phyloP scores from a whole-genome alignment of 1,139 yeast genomes.

The Lodderomyces theae region DNA sequence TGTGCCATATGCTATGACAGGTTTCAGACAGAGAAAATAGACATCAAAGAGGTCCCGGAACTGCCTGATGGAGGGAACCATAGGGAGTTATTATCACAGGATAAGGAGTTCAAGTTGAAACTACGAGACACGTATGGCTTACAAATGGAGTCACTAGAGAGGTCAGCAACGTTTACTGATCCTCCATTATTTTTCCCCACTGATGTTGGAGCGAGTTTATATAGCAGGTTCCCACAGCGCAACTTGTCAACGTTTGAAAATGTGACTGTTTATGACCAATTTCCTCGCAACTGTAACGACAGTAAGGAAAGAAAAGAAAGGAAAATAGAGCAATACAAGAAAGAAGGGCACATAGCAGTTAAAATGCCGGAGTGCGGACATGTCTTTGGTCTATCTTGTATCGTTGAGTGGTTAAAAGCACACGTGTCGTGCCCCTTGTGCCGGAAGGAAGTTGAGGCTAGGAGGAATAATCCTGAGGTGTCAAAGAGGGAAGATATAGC shows the following conservation, averaged over 20 bases:
- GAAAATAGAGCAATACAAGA: constrained; percentile 15
- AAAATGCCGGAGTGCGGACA: constrained; percentile 45
- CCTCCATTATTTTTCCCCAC: constrained; percentile 41
- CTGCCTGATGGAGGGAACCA: neutral
- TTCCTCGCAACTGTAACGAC: constrained; percentile 29
- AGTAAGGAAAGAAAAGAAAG: constrained; percentile 14
- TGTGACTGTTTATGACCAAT: constrained; percentile 27
- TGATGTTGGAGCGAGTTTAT: constrained; percentile 29
- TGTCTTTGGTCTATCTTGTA: constrained; percentile 42
- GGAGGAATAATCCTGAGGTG: constrained; percentile 23
- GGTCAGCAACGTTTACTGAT: constrained; percentile 26
- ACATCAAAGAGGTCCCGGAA: constrained; percentile 9
- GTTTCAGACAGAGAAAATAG: constrained; percentile 26
- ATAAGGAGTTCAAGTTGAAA: constrained; percentile 4
- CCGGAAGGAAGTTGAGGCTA: constrained; percentile 40
- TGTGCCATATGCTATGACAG: constrained; percentile 42
- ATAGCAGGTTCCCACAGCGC: constrained; percentile 34
- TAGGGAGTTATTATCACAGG: neutral
- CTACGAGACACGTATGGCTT: constrained; percentile 8
- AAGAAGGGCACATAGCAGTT: constrained; percentile 38
- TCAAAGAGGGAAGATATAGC: constrained; percentile 17
- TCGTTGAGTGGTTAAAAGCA: constrained; percentile 41
- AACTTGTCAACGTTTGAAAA: constrained; percentile 24
- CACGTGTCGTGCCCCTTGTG: constrained; percentile 47
- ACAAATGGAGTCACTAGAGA: constrained; percentile 8